Conservation (phyloP, 1,284 basidiomycete species). For the Bondarzewia mesenterica region DNA sequence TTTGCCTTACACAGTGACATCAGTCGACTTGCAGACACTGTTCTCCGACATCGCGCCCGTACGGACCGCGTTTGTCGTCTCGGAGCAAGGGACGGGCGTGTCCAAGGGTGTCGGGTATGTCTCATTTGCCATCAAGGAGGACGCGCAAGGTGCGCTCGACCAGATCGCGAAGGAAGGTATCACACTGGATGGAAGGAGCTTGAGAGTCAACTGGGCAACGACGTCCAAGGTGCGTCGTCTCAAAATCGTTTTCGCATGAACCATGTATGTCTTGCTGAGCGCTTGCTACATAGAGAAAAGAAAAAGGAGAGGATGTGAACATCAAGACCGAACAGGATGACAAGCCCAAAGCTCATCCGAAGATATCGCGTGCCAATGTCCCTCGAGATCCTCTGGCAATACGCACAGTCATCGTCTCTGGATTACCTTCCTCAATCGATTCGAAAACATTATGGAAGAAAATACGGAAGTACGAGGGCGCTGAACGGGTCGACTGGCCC, state of each 20-base stretch:
- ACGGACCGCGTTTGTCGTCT: constrained; percentile 89
- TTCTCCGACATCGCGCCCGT: constrained; percentile 96
- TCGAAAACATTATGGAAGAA: constrained; percentile 85
- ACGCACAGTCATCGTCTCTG: constrained; percentile 73
- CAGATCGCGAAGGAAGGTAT: constrained; percentile 51
- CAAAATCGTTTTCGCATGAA: background rate
- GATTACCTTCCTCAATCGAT: constrained; percentile 62
- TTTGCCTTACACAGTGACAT: constrained; percentile 85
- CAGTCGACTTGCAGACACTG: constrained; percentile 82
- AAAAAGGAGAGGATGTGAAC: constrained; percentile 22
- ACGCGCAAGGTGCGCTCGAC: constrained; percentile 73
- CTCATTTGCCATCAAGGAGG: constrained; percentile 84
- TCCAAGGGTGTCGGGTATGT: constrained; percentile 99
- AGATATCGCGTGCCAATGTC: constrained; percentile 25
- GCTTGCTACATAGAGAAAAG: constrained; percentile 17
- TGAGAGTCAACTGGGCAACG: constrained; percentile 78
- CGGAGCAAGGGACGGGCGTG: constrained; percentile 68
- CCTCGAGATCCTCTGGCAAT: constrained; percentile 69
- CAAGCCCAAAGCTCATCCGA: constrained; percentile 27
- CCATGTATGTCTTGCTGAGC: background rate
- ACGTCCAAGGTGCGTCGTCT: constrained; percentile 45
- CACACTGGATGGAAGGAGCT: constrained; percentile 51
- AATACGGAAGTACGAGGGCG: constrained; percentile 69
- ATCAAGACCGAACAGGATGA: constrained; percentile 5
- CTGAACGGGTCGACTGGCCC: constrained; percentile 68